A percentile compares a stretch with the other conserved stretches of the same genome.
These are phyloP conservation scores for Lentinula guzmanii DNA, from an alignment of 768 basidiomycete species.

Conservation along the genomic window DNA sequence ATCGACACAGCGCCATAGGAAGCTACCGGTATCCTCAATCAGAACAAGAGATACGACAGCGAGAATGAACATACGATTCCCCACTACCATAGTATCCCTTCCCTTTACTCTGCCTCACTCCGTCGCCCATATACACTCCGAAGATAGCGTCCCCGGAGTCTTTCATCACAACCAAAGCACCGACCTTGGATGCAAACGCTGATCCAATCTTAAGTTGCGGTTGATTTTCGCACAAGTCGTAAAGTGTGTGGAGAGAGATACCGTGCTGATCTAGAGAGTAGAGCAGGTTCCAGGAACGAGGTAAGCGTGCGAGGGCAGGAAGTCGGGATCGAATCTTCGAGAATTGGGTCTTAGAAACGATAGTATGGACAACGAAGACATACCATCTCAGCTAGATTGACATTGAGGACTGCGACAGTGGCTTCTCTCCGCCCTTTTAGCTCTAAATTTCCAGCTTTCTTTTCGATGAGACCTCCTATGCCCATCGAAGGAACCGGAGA, in stretches of 20 bases:
- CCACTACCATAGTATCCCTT: conserved; percentile 82
- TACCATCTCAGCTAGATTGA: conserved; percentile 56
- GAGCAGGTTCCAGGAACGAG: conserved; percentile 67
- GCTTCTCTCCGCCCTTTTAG: conserved; percentile 50
- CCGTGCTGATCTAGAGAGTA: conserved; percentile 96
- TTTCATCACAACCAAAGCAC: conserved; percentile 57
- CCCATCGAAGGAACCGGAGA: conserved; percentile 11
- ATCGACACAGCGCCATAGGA: conserved; percentile 65
- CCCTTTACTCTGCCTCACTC: conserved; percentile 50
- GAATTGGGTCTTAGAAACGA: background rate
- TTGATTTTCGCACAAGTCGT: conserved; percentile 50
- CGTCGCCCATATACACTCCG: conserved; percentile 82
- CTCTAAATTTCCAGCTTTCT: conserved; percentile 42
- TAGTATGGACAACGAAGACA: conserved; percentile 14
- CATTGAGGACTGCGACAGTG: conserved; percentile 47
- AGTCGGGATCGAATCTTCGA: conserved; percentile 63
- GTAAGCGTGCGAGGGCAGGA: conserved; percentile 68
- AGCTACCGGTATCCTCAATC: conserved; percentile 35
- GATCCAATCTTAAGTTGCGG: conserved; percentile 21
- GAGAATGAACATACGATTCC: conserved; percentile 55
- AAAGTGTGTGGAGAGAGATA: conserved; percentile 86
- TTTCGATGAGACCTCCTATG: conserved; percentile 42
- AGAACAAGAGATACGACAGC: background rate
- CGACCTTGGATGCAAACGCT: conserved; percentile 22
- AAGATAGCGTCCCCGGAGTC: conserved; percentile 65